Evolutionary conservation across 2,329 filamentous ascomycete species (phyloP).

Genomic region (Penicillium hesseltinei): DNA sequence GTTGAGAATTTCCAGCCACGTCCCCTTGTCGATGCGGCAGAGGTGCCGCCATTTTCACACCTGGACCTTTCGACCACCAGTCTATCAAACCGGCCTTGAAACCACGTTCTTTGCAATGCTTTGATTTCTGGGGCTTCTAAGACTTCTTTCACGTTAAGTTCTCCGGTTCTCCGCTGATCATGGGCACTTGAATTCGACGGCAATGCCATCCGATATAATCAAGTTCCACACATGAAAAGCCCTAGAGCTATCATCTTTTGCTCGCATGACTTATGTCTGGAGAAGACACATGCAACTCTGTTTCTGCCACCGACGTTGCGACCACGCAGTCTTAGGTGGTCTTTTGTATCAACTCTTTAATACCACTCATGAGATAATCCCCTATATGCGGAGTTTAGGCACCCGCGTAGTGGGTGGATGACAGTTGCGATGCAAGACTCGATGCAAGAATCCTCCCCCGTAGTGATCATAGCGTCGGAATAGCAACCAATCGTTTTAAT

Average conservation of each 20-base stretch:
- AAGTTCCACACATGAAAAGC: neutral
- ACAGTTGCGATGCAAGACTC: neutral
- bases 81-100: neutral
- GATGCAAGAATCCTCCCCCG: neutral
- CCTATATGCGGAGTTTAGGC: neutral
- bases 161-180: neutral
- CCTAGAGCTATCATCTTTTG: neutral
- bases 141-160: neutral
- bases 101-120: neutral
- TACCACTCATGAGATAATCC: slow-evolving; percentile 3
- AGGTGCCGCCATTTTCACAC: neutral
- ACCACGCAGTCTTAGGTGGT: neutral
- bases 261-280: neutral
- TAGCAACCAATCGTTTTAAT: neutral
- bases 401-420: neutral
- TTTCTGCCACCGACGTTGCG: neutral
- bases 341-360: neutral
- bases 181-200: neutral
- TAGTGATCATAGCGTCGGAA: neutral
- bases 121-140: neutral
- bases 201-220: neutral
- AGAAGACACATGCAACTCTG: neutral
- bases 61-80: no score
- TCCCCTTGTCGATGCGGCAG: neutral
- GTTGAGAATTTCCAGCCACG: neutral